Percentiles rank a stretch among this genome's conserved stretches.
Conservation (phyloP, 2,329 filamentous ascomycete genomes). For the Ceratocystis ficicola region DNA sequence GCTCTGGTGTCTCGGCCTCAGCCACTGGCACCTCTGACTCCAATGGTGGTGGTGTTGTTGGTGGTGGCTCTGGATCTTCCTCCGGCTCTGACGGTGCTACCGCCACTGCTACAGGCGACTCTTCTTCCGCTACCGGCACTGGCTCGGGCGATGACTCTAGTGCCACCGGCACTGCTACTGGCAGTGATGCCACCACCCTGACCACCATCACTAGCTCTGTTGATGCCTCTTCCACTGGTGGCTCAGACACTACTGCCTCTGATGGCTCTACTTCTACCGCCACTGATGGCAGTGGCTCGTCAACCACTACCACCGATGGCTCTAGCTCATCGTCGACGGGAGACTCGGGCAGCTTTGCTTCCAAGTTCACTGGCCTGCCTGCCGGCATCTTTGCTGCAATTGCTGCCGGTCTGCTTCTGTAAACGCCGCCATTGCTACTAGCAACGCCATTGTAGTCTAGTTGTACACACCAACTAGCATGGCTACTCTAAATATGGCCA, state of each 20-base stretch:
- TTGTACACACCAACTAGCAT: not conserved
- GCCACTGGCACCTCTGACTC: slow-evolving; percentile 1
- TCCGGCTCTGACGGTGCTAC: slow-evolving; percentile 5
- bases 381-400: slow-evolving; percentile 38
- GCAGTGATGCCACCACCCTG: slow-evolving; percentile 23
- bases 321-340: slow-evolving; percentile 25
- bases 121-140: not conserved
- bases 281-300: slow-evolving; percentile 19
- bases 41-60: not conserved
- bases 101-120: slow-evolving; percentile 3
- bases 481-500: not conserved
- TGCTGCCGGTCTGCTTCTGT: slow-evolving; percentile 39
- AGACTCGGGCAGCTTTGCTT: slow-evolving; percentile 26
- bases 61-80: slow-evolving; percentile 13
- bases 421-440: slow-evolving; percentile 26
- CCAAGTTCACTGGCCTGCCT: slow-evolving; percentile 35
- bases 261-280: not conserved
- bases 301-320: slow-evolving; percentile 25
- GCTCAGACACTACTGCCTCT: slow-evolving; percentile 27
- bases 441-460: not conserved
- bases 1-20: slow-evolving; percentile 21
- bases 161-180: slow-evolving; percentile 20
- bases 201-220: slow-evolving; percentile 25
- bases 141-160: slow-evolving; percentile 5
- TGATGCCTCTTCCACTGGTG: slow-evolving; percentile 25